phyloP scores from a whole-genome alignment of 139 green algal genomes.

The Nannochloris sp. region DNA sequence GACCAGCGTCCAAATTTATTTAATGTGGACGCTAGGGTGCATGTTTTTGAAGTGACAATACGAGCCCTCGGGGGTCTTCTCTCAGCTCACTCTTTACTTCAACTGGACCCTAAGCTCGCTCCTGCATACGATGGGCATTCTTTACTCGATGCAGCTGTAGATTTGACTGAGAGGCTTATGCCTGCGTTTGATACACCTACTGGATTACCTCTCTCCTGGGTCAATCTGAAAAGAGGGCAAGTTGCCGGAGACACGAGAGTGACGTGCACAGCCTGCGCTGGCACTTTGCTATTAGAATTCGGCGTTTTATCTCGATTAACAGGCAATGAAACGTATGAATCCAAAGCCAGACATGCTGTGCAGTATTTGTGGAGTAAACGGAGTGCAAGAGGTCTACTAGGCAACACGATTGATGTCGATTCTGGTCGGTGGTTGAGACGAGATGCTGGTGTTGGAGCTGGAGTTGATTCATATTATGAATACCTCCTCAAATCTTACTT shows the following conservation, averaged over 20 bases:
- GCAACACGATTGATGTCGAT: conserved; percentile 62
- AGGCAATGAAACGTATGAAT: conserved; percentile 35
- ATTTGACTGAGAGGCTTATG: conserved; percentile 66
- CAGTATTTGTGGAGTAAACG: conserved; percentile 21
- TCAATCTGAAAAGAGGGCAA: conserved; percentile 56
- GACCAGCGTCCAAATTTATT: conserved; percentile 32
- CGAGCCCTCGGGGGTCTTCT: conserved; percentile 47
- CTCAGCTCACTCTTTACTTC: conserved; percentile 36
- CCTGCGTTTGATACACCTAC: conserved; percentile 75
- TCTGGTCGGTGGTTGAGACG: conserved; percentile 54
- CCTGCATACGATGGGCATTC: conserved; percentile 42
- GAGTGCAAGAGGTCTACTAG: conserved; percentile 50
- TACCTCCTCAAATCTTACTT: conserved; percentile 90
- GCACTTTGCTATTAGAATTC: conserved; percentile 85
- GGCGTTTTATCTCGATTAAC: conserved; percentile 60
- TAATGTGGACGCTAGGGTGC: conserved; percentile 44
- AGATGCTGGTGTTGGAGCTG: conserved; percentile 66
- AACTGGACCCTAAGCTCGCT: conserved; percentile 3
- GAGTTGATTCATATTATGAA: conserved; percentile 83
- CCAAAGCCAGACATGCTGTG: conserved; percentile 15
- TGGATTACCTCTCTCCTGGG: conserved; percentile 61
- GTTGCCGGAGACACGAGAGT: conserved; percentile 38
- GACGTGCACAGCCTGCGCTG: conserved; percentile 81
- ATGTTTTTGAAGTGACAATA: conserved; percentile 68
- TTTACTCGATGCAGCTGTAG: conserved; percentile 49